A percentile compares a stretch with the other conserved stretches of the same genome.
phyloP scores from a whole-genome alignment of 805 yeast genomes.

The Barnettozyma populi region DNA sequence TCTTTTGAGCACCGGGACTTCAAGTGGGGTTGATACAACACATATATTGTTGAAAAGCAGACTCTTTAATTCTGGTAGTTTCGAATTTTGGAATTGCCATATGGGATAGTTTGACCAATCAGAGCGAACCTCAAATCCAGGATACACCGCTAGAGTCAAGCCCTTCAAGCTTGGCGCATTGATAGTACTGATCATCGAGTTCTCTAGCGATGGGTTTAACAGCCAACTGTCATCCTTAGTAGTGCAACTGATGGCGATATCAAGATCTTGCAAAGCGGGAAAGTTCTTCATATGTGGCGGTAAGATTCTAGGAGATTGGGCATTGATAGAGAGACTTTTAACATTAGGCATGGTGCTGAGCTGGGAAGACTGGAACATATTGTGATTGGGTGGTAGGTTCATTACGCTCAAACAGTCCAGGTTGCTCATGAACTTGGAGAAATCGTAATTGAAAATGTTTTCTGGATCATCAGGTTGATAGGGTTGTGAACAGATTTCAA shows the following conservation, averaged over 20 bases:
- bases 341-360: neutral
- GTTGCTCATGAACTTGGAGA: conserved; percentile 1
- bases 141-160: neutral
- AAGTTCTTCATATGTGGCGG: neutral
- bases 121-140: neutral
- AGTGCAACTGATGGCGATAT: neutral
- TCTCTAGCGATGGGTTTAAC: neutral
- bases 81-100: neutral
- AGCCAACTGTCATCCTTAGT: neutral
- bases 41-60: neutral
- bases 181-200: neutral
- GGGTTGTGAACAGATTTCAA: neutral
- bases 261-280: neutral
- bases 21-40: neutral
- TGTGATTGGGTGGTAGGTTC: neutral
- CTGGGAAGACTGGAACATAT: conserved; percentile 1
- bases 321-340: neutral
- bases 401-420: neutral
- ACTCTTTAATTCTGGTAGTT: neutral
- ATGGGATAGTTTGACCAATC: neutral
- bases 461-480: neutral
- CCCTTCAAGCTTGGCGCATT: conserved; percentile 1
- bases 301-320: neutral
- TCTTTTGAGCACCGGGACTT: neutral
- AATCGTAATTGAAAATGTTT: neutral